phyloP scores from a whole-genome alignment of 2,329 filamentous ascomycete genomes.

The Lachnum nothofagi region DNA sequence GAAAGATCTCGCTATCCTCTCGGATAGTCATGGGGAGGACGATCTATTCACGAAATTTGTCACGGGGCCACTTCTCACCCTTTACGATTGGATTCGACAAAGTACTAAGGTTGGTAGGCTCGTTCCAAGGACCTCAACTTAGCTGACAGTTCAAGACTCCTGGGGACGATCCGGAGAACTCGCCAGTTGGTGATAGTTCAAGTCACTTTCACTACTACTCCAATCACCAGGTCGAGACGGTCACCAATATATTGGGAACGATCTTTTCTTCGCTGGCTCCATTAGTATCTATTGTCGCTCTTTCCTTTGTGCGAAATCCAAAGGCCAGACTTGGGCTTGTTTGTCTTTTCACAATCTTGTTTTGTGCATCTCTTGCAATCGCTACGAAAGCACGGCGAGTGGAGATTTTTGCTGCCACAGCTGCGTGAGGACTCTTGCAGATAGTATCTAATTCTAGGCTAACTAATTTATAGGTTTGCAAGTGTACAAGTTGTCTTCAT shows the following conservation, averaged over 20 bases:
- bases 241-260: constrained; percentile 14
- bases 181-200: constrained; percentile 8
- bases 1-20: constrained; percentile 13
- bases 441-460: neutral
- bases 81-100: constrained; percentile 3
- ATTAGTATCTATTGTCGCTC: constrained; percentile 12
- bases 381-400: constrained; percentile 13
- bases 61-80: constrained; percentile 7
- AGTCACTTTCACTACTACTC: constrained; percentile 11
- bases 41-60: constrained; percentile 16
- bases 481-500: constrained; percentile 16
- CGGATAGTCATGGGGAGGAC: constrained; percentile 11
- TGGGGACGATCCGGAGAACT: constrained; percentile 7
- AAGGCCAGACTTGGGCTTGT: constrained; percentile 10
- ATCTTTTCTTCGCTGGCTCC: constrained; percentile 15
- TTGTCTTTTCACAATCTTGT: constrained; percentile 14
- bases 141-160: neutral
- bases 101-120: constrained; percentile 3
- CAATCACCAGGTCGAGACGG: constrained; percentile 1
- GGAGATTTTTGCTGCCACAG: constrained; percentile 12
- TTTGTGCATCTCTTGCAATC: constrained; percentile 9
- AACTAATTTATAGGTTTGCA: constrained; percentile 10
- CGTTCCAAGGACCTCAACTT: neutral
- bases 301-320: constrained; percentile 8
- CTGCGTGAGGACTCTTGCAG: constrained; percentile 8